Base-by-base conservation (phyloP, 1,284 basidiomycete genomes). In the Psilocybe mexicana region DNA sequence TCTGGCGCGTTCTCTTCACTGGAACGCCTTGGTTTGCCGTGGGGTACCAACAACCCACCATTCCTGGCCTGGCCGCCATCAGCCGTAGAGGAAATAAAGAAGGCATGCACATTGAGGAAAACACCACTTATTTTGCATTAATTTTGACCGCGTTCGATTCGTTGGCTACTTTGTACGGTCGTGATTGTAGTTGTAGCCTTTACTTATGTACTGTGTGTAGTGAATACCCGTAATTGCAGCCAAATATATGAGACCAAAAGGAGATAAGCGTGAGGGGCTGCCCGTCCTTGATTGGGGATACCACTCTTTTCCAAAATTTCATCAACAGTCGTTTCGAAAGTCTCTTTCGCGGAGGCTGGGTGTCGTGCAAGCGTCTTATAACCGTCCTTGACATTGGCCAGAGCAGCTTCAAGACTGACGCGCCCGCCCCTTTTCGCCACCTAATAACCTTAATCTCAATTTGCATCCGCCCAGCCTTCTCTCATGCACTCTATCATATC, bases 21-120 rank as follows among this genome's bases (percentile, higher is more conserved):
- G 51, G 70, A 68, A 42, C 65, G 65, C 12, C 65, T 84, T 3
- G 65, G 67, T 5, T 57, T 78, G 25, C 73, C 79, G 3, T 66
- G 67, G 63, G 73, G 77, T 1, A 79, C 75, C 3, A 70, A 73
- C 49, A 44, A 58, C 5, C 78, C 77, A 47, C 76, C 77, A 1
- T 81, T 75, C 65, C 59, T 45, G n/a, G 61, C 63, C 43, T 81
- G 79, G 80, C 57, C 65, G 1, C 38, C 60, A 7, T 61, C 58
- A 3, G 70, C 68, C 33, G 59, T 59, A 5, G 56, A 68, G n/a
- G 58, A 58, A 47, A 59, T 80, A 18, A 52, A 61, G n/a, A 60
- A 65, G 26, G 74, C 70, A 24, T 75, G 72, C 65, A 62, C 55
- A 5, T 28, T 48, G 30, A 60, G 63, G 26, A 50, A 65, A 42